Percentiles rank a stretch among this genome's conserved stretches.
Evolutionary conservation across 768 basidiomycete genomes (phyloP).

Genomic region (Harrya chromipes): DNA sequence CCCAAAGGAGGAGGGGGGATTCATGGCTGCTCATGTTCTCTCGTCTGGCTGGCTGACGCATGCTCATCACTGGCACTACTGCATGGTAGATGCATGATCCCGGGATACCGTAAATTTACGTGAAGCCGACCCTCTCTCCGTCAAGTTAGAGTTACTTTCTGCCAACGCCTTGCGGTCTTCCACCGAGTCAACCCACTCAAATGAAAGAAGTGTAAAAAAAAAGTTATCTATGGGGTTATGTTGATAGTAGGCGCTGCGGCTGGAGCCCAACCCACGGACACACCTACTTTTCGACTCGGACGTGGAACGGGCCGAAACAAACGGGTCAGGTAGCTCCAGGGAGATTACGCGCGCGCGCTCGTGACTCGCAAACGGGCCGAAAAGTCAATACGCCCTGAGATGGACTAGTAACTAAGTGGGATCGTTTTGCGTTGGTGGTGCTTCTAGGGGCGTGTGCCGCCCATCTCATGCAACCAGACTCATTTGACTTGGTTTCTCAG

Average conservation of each 20-base stretch:
- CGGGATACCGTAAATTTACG: slow-evolving; percentile 32
- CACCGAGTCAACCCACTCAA: not conserved
- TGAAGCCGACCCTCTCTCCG: slow-evolving; percentile 1
- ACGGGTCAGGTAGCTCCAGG: no score
- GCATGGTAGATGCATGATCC: slow-evolving; percentile 27
- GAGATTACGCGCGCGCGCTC: no score
- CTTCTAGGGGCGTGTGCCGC: no score
- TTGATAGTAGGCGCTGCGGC: slow-evolving; percentile 3
- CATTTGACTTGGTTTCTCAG: no score
- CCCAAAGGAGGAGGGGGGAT: not conserved
- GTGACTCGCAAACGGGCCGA: no score
- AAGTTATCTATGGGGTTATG: no score
- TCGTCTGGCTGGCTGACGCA: slow-evolving; percentile 13
- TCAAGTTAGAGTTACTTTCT: not conserved
- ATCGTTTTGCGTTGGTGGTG: no score
- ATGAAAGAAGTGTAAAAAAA: no score
- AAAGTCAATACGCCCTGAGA: no score
- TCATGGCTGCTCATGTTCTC: not conserved
- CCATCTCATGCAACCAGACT: no score
- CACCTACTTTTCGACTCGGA: not conserved
- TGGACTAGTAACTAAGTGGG: no score
- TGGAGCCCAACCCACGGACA: slow-evolving; percentile 1
- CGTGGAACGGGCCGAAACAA: not conserved
- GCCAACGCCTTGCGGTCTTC: slow-evolving; percentile 9
- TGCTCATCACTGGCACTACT: slow-evolving; percentile 33